Evolutionary conservation across 2,329 filamentous ascomycete genomes (phyloP), one percentile per base, ranked within the genome.

Genomic region (Aspergillus viridinutans): DNA sequence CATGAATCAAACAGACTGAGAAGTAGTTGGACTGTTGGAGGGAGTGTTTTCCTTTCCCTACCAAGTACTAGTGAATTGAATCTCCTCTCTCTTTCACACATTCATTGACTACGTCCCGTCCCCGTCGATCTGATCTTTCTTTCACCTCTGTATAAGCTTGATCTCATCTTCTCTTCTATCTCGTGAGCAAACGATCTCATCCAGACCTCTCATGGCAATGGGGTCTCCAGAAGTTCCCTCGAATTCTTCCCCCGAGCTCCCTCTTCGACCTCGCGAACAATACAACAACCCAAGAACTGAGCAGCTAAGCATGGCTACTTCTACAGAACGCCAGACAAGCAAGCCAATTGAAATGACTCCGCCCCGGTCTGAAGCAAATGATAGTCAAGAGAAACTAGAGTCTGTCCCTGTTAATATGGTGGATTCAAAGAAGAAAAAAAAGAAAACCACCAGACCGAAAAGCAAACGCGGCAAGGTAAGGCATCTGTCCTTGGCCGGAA

Each of bases 401-500:
- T 25, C 48, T 43, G 40, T 49, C 21, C 49, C 54, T 8, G 51
- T 64, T 25, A 55, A 63, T 20, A 20, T 55, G 38, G 51, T 49
- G 7, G 42, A 50, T 35, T 58, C 59, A 32, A 68, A 67, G 42
- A 73, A 72, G 58, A 74, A 71, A 49, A 75, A 72, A 54, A 73
- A 66, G 56, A 73, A 60, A 53, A 73, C 68, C 48, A 65, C 45
- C 10, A 73, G 69, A 45, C 65, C 76, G n/a, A 75, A 72, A 54
- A 73, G 72, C 59, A 68, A 78, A 61, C 69, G 74, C 50, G 75
- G 76, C 51, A 49, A 50, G 43, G 65, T 66, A 62, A 6, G 32
- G 12, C 21, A 4, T 47, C 4, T 25, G 4, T 5, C 7, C 53
- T 20, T 38, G 10, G 49, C 25, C 21, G 40, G 42, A 21, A 26